Evolutionary conservation across 2,329 filamentous ascomycete species (phyloP).

Genomic region (Cryphonectria nitschkei): DNA sequence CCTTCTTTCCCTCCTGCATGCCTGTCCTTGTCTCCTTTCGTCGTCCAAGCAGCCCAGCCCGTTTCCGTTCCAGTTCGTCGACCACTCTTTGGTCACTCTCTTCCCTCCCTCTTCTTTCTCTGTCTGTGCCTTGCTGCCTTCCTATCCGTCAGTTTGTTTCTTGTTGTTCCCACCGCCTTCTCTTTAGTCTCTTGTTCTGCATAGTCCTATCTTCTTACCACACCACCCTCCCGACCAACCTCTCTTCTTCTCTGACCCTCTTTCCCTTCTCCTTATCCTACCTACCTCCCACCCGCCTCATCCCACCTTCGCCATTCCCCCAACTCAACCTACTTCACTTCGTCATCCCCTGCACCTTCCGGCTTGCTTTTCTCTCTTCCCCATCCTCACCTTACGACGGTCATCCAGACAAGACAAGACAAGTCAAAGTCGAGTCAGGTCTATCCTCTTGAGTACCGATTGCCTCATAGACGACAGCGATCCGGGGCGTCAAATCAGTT

Average conservation of each 20-base stretch:
- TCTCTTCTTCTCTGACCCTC: constrained; percentile 28
- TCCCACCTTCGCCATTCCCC: constrained; percentile 19
- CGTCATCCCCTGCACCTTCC: constrained; percentile 11
- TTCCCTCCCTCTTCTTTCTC: background rate
- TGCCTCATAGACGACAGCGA: constrained; percentile 16
- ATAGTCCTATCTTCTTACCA: constrained; percentile 25
- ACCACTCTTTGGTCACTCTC: constrained; percentile 8
- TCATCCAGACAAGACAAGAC: constrained; percentile 21
- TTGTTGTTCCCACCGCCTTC: constrained; percentile 12
- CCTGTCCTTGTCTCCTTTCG: constrained; percentile 19
- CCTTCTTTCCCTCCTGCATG: constrained; percentile 19
- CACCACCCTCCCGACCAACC: constrained; percentile 21
- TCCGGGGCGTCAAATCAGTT: constrained; percentile 13
- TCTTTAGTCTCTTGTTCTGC: background rate
- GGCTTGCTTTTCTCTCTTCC: constrained; percentile 23
- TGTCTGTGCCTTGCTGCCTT: constrained; percentile 6
- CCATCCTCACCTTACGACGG: constrained; percentile 29
- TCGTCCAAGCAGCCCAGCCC: constrained; percentile 14
- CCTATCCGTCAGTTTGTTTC: constrained; percentile 9
- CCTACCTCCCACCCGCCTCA: constrained; percentile 27
- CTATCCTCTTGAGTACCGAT: constrained; percentile 20
- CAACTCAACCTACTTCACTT: constrained; percentile 26
- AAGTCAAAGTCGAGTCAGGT: constrained; percentile 18
- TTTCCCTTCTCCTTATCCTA: constrained; percentile 30
- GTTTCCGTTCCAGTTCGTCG: constrained; percentile 17